Evolutionary conservation across 2,329 filamentous ascomycete species (phyloP), one percentile per base, ranked within the genome.

Genomic region (Shiraia sp.): DNA sequence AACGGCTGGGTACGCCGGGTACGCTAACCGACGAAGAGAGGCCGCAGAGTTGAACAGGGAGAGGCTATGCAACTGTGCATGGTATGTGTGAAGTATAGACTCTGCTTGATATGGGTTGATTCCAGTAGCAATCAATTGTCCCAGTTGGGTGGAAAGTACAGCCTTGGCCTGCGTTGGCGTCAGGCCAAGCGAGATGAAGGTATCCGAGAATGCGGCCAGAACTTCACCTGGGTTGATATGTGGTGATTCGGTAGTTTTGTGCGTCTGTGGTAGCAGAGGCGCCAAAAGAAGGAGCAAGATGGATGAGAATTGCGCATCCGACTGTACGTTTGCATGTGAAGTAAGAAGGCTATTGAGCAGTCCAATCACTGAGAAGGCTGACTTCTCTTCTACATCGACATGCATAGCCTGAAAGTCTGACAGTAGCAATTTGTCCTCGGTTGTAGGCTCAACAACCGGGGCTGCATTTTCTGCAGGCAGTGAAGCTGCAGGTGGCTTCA

Each of bases 31-130:
- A 17, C 82, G 78, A n/a, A 85, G 65, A 24, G 77, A 72, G 8
- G 79, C 78, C 4, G 81, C 80, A 55, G 66, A 75, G 61, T 70
- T 77, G 66, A 66, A 79, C 34, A 74, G 73, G 36, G 57, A 72
- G 10, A 75, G 65, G 16, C 63, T 64, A 13, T 73, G 60, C 15
- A 85, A 70, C 41, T 79, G 78, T 35, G 76, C 74, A 61, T 85
- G 79, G 59, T 84, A 84, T 3, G 75, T 70, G 28, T 75, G 71
- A 29, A 83, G 73, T 29, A 83, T 77, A 32, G 72, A 69, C 57
- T 83, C 79, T 34, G 78, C 71, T 53, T 83, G 78, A 12, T 75
- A 66, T 6, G 74, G 73, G 32, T 75, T 71, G 31, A 78, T 63
- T 4, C 75, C 75, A 12, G 72, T 68, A 15, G 66, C 63, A 30